These are phyloP conservation scores for Crassisporium funariophilum DNA, from an alignment of 768 basidiomycete genomes.

Conservation along the genomic window DNA sequence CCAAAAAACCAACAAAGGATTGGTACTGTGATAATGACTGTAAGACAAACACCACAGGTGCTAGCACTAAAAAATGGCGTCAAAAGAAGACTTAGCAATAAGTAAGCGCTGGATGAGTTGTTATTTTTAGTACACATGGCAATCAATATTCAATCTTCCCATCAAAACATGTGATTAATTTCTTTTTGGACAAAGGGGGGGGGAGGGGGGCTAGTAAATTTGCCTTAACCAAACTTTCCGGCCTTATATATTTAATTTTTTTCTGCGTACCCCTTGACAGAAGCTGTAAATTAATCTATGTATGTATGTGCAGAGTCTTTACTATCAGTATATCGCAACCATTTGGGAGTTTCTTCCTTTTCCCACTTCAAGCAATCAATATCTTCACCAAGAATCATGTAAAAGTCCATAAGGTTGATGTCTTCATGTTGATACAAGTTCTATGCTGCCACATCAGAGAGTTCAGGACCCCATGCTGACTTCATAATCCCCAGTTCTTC, in stretches of 20 bases:
- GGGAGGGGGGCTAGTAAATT: no score
- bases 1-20: not conserved
- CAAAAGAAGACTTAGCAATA: no score
- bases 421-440: not conserved
- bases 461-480: conserved; percentile 8
- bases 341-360: no score
- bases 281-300: no score
- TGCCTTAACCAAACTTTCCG: no score
- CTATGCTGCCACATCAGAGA: conserved; percentile 4
- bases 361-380: not conserved
- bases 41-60: conserved; percentile 3
- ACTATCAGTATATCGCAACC: not conserved
- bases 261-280: no score
- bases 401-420: not conserved
- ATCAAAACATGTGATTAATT: no score
- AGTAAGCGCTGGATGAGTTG: no score
- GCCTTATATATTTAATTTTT: no score
- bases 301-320: not conserved
- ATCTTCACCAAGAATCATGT: not conserved
- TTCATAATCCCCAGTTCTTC: not conserved
- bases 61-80: not conserved
- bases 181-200: no score
- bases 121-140: no score
- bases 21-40: conserved; percentile 5
- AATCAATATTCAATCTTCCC: no score